Evolutionary conservation across 495 filamentous ascomycete species (phyloP).

Genomic region (Penicillium crystallinum): DNA sequence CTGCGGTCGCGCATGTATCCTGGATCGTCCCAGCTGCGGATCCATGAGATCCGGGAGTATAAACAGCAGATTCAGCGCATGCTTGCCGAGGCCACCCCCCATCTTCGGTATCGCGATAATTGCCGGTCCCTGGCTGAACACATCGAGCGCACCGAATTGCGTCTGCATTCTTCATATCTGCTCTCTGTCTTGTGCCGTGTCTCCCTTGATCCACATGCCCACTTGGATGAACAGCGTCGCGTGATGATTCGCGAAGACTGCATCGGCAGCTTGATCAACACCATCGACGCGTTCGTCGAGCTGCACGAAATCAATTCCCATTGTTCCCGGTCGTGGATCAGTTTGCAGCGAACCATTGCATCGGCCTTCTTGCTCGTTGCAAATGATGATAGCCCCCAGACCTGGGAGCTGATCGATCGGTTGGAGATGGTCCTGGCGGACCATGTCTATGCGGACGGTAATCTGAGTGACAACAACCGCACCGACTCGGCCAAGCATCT

Average conservation of each 20-base stretch:
- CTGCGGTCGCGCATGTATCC: slow-evolving; percentile 47
- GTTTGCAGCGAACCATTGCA: slow-evolving; percentile 42
- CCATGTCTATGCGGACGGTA: slow-evolving; percentile 37
- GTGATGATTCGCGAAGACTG: slow-evolving; percentile 42
- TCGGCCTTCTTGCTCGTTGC: slow-evolving; percentile 43
- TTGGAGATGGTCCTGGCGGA: slow-evolving; percentile 39
- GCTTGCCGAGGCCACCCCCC: slow-evolving; percentile 45
- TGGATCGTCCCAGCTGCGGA: slow-evolving; percentile 33
- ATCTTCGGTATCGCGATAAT: slow-evolving; percentile 44
- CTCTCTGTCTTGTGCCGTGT: slow-evolving; percentile 54
- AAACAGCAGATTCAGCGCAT: slow-evolving; percentile 49
- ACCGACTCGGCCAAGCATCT: slow-evolving; percentile 40
- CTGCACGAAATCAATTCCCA: slow-evolving; percentile 38
- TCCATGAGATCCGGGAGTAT: slow-evolving; percentile 45
- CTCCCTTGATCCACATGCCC: slow-evolving; percentile 45
- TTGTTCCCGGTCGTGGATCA: slow-evolving; percentile 46
- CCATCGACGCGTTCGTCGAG: slow-evolving; percentile 43
- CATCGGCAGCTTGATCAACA: slow-evolving; percentile 35
- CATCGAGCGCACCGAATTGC: slow-evolving; percentile 51
- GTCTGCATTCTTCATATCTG: slow-evolving; percentile 55
- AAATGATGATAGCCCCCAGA: slow-evolving; percentile 35
- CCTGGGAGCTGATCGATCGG: slow-evolving; percentile 34
- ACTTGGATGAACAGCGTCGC: slow-evolving; percentile 29
- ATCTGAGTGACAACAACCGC: slow-evolving; percentile 23
- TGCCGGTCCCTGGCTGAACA: slow-evolving; percentile 48